phyloP scores from a whole-genome alignment of 148 eudicot genomes.

The Vaccinium corymbosum region DNA sequence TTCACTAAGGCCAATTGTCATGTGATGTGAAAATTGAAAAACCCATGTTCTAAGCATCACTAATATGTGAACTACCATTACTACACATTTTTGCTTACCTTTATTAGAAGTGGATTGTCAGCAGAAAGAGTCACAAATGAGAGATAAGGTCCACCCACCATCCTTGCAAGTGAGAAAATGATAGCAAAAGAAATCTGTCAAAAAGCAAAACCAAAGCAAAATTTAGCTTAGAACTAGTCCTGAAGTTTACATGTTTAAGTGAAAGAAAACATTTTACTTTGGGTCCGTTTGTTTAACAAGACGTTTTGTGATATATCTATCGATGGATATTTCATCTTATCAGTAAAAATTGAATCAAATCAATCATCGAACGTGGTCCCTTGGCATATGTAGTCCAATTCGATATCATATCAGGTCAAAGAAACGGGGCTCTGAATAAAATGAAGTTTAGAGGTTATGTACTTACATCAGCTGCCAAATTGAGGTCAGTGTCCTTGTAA shows the following conservation, averaged over 20 bases:
- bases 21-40: neutral
- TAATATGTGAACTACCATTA: neutral
- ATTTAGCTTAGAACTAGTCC: neutral
- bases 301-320: neutral
- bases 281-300: neutral
- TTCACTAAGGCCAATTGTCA: too few relatives aligned
- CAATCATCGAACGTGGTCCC: neutral
- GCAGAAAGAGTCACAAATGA: constrained; percentile 59
- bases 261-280: neutral
- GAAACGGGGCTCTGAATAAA: neutral
- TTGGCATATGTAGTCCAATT: too few relatives aligned
- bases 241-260: neutral
- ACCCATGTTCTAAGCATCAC: neutral
- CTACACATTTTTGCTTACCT: constrained; percentile 39
- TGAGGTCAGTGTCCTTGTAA: constrained; percentile 64
- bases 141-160: constrained; percentile 77
- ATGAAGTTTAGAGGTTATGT: constrained; percentile 1
- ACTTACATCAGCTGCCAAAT: constrained; percentile 84
- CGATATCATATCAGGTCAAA: neutral
- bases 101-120: constrained; percentile 65
- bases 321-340: neutral
- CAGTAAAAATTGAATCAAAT: neutral
- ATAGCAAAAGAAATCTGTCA: constrained; percentile 64
- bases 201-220: constrained; percentile 6
- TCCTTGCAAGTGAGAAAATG: constrained; percentile 76